Evolutionary conservation across 441 rosid species (phyloP).

Genomic region (Aleurites moluccanus): DNA sequence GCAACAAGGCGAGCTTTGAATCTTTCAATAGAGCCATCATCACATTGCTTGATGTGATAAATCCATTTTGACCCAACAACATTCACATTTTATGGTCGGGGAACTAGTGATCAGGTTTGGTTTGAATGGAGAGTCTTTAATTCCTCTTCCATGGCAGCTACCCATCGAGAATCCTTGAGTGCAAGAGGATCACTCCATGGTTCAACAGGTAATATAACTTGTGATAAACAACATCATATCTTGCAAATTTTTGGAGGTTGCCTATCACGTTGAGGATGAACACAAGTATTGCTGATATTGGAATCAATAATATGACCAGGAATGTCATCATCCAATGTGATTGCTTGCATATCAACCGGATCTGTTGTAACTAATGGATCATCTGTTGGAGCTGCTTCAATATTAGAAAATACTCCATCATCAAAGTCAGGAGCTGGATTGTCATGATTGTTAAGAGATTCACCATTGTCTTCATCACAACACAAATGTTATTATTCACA

Average conservation of each 20-base stretch:
- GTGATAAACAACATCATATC: background rate
- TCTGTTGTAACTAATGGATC: background rate
- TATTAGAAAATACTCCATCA: background rate
- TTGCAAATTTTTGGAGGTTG: background rate
- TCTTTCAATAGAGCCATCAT: background rate
- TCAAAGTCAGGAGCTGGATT: background rate
- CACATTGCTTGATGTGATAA: background rate
- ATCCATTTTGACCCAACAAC: background rate
- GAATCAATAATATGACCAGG: too few species aligned
- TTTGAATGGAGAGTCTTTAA: background rate
- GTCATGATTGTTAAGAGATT: background rate
- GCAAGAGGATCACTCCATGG: background rate
- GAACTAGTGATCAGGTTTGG: background rate
- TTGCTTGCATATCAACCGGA: background rate
- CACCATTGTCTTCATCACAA: background rate
- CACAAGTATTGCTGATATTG: too few species aligned
- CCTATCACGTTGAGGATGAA: background rate
- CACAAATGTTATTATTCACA: too few species aligned
- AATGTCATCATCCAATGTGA: too few species aligned
- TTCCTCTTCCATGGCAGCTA: background rate
- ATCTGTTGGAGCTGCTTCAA: background rate
- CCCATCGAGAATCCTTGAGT: background rate
- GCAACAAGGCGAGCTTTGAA: background rate
- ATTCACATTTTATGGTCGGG: background rate
- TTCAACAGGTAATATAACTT: background rate